Percentiles rank a stretch among this genome's conserved stretches.
Evolutionary conservation across 2,329 filamentous ascomycete genomes (phyloP).

Genomic region (Xylariaceae sp.): DNA sequence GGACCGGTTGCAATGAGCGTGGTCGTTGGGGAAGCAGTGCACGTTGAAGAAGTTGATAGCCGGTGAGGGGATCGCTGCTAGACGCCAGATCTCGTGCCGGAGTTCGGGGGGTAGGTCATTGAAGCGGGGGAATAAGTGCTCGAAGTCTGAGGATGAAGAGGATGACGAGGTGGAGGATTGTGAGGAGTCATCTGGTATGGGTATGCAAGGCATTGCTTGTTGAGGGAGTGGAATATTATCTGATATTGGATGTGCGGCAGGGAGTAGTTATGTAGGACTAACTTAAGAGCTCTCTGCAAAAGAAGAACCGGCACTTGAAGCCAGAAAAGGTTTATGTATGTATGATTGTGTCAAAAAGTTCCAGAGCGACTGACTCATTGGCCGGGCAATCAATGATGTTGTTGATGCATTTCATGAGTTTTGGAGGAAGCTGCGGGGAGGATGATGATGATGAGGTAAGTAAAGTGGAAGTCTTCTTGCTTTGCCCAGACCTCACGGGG

Average conservation of each 20-base stretch:
- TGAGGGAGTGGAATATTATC: slow-evolving; percentile 4
- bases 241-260: background rate
- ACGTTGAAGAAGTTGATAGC: slow-evolving; percentile 35
- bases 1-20: slow-evolving; percentile 25
- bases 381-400: too few species aligned
- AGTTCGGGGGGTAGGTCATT: slow-evolving; percentile 27
- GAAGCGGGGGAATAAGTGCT: slow-evolving; percentile 22
- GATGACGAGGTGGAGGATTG: background rate
- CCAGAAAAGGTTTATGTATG: too few species aligned
- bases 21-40: slow-evolving; percentile 32
- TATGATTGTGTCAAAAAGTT: too few species aligned
- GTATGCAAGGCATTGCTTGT: background rate
- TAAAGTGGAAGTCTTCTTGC: too few species aligned
- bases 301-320: too few species aligned
- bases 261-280: too few species aligned
- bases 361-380: too few species aligned
- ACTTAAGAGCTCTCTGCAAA: too few species aligned
- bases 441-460: too few species aligned
- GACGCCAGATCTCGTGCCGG: slow-evolving; percentile 27
- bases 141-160: background rate
- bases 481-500: too few species aligned
- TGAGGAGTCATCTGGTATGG: background rate
- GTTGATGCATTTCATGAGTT: too few species aligned
- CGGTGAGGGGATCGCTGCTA: slow-evolving; percentile 23
- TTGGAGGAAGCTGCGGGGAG: too few species aligned